Base-by-base conservation (phyloP, 169 alveolate species). In the Sarcocystis neurona region DNA sequence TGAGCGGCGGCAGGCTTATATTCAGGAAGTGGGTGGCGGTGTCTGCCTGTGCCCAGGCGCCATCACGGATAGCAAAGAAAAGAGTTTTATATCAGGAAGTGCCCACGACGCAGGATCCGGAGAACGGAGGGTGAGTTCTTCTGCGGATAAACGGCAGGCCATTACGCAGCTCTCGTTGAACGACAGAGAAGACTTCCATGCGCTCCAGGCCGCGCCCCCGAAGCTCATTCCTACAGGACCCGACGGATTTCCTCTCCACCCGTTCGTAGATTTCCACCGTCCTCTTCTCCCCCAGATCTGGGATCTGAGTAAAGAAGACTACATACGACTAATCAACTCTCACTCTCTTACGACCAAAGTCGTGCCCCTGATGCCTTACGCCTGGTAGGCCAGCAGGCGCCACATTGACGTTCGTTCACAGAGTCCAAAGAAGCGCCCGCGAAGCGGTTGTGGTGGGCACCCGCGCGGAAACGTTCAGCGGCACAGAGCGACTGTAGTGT, bases 211-310 rank as follows among this genome's bases (percentile, higher is more conserved):
- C 8, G 41, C 27, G n/a, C 4, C 75, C 75, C 44, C 75, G 75
- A 58, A 27, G 70, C 60, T 50, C 60, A 10, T 18, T 50, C 60
- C 8, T 8, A 8, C 18, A 50, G 27, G 60, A 18, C 18, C 60
- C n/a, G n/a, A 18, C 8, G 60, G 18, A 8, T 50, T 18, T 8
- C n/a, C n/a, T n/a, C n/a, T 30, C 80, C 44, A 85, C 30, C 2
- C 41, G 1, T 18, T 70, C 2, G 43, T 87, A 8, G 88, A 87
- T 79, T 87, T 87, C 70, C 27, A 72, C 0, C 70, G 74, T n/a
- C 91, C 91, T 6, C 60, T 87, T 2, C 60, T 87, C 37, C 84
- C 91, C 15, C 88, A 87, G 44, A 27, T 87, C 0, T 87, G 75
- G 44, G 18, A 4, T 15, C 46, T 87, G 39, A 53, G 43, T 30